A percentile compares a stretch with the other conserved stretches of the same genome.
Evolutionary conservation across 176 grass and related monocot genomes (phyloP).

Genomic region (Dendrocalamus sinicus): DNA sequence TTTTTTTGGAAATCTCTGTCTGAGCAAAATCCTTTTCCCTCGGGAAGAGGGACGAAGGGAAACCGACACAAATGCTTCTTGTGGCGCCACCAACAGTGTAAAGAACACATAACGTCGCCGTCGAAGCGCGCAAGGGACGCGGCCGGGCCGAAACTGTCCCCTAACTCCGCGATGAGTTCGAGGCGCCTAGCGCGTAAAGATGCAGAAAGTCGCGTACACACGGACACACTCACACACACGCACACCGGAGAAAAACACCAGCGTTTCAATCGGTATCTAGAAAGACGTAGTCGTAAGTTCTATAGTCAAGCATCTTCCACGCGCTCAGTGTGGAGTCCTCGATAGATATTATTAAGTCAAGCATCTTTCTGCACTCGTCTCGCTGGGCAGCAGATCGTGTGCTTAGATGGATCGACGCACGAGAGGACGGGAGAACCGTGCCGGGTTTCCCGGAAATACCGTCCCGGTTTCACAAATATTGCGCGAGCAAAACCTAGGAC

Average conservation of each 20-base stretch:
- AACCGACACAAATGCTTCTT: not conserved
- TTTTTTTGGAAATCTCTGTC: not conserved
- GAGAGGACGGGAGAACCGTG: not conserved
- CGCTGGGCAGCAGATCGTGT: not conserved
- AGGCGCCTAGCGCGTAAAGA: not conserved
- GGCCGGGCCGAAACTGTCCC: not conserved
- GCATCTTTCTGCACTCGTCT: not conserved
- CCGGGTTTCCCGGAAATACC: not conserved
- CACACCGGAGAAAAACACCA: not conserved
- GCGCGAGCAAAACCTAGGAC: not conserved
- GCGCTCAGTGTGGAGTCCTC: not conserved
- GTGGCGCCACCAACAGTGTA: not conserved
- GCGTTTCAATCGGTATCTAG: not conserved
- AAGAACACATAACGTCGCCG: not conserved
- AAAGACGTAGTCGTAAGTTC: not conserved
- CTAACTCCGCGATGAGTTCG: not conserved
- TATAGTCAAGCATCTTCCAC: not conserved
- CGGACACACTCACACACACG: not conserved
- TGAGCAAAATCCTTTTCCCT: not conserved
- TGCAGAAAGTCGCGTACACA: not conserved
- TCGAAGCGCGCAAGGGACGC: not conserved
- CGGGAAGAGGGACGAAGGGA: not conserved
- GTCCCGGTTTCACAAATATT: not conserved
- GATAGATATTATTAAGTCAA: not conserved
- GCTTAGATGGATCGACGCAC: not conserved